Evolutionary conservation across 169 alveolate genomes (phyloP).

Genomic region (Plasmodium billcollinsi): DNA sequence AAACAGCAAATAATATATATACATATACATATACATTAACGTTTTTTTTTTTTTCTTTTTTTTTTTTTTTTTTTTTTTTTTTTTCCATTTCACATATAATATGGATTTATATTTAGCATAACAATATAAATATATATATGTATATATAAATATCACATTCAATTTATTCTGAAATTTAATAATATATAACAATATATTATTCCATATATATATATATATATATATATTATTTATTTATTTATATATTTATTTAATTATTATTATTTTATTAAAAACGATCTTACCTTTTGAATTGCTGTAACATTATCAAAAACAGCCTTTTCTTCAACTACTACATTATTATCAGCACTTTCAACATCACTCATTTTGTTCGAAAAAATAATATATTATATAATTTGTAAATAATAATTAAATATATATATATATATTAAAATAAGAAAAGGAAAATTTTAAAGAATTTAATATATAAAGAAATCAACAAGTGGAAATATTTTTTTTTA

Average conservation of each 20-base stretch:
- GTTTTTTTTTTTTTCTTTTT: too few relatives aligned
- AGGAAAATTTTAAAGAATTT: constrained; percentile 2
- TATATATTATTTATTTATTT: not conserved
- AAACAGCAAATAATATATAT: constrained; percentile 3
- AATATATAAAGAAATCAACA: not conserved
- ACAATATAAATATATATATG: too few relatives aligned
- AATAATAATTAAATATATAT: constrained; percentile 1
- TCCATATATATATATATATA: not conserved
- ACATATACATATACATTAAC: too few relatives aligned
- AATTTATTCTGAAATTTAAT: not conserved
- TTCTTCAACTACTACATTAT: constrained; percentile 77
- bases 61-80: constrained; percentile 8
- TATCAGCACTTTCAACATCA: constrained; percentile 71
- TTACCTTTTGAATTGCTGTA: constrained; percentile 81
- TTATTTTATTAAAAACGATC: not conserved
- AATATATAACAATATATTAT: not conserved
- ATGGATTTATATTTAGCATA: not conserved
- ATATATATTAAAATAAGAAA: constrained; percentile 3
- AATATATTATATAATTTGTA: not conserved
- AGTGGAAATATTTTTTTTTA: constrained; percentile 3
- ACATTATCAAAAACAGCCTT: constrained; percentile 80
- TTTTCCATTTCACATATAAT: not conserved
- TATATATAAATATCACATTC: too few relatives aligned
- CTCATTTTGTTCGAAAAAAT: constrained; percentile 26
- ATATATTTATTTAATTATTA: not conserved